Evolutionary conservation across 1,284 basidiomycete species (phyloP).

Genomic region (Cerioporus squamosus): DNA sequence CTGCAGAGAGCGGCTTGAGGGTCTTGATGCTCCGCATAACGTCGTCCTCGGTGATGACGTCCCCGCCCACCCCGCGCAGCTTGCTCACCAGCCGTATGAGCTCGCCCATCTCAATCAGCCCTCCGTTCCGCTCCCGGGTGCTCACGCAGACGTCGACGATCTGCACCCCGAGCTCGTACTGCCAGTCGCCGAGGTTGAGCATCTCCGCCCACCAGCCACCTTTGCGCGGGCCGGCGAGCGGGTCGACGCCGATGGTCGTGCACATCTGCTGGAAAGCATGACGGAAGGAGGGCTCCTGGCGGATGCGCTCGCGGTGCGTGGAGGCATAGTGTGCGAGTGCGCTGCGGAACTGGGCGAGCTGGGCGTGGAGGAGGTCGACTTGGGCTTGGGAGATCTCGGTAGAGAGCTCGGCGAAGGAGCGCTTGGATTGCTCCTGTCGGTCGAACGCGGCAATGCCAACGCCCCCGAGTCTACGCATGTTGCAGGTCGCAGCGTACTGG

Average conservation of each 20-base stretch:
- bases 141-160: constrained; percentile 96
- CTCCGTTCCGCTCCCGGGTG: constrained; percentile 88
- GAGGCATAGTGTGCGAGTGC: constrained; percentile 84
- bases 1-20: constrained; percentile 85
- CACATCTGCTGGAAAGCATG: constrained; percentile 98
- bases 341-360: constrained; percentile 85
- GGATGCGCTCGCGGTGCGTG: constrained; percentile 85
- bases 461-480: constrained; percentile 72
- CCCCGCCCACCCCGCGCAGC: constrained; percentile 71
- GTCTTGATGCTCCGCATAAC: constrained; percentile 86
- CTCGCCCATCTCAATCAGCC: constrained; percentile 89
- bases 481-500: background rate
- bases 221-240: constrained; percentile 82
- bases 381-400: constrained; percentile 79
- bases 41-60: constrained; percentile 81
- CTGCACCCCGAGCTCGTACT: constrained; percentile 95
- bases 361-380: constrained; percentile 77
- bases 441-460: constrained; percentile 80
- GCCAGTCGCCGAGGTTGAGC: constrained; percentile 91
- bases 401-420: constrained; percentile 83
- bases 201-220: constrained; percentile 93
- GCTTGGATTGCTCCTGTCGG: constrained; percentile 70
- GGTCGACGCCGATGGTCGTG: constrained; percentile 92
- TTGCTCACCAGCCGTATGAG: constrained; percentile 79
- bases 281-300: constrained; percentile 85